Evolutionary conservation across 768 basidiomycete genomes (phyloP), one percentile per base, ranked within the genome.

Genomic region (Macrolepiota albuminosa): DNA sequence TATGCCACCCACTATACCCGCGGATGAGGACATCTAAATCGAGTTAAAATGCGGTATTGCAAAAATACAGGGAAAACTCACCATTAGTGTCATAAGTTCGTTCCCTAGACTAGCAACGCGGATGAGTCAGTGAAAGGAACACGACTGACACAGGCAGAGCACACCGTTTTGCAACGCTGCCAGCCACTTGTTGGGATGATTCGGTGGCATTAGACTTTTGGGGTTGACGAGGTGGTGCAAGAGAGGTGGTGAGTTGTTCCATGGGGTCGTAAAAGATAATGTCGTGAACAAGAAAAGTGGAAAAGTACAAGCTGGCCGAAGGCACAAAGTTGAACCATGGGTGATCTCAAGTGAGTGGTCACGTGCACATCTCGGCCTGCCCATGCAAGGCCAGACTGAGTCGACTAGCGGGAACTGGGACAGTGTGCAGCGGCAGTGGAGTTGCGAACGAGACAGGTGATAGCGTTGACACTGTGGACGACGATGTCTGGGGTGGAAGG

Each of bases 1-100:
- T 47, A 40, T 37, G 45, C 34, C 33, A 78, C 89, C 68, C 60
- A 94, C 91, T 66, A 93, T 91, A 59, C 91, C 92, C 49, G 91
- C 88, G n/a, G 90, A 89, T 46, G 89, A 84, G 59, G 91, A 88
- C 91, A 93, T 93, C 91, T 93, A 60, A 34, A 64, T 14, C 42
- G 56, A 34, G 34, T 54, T 24, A 56, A 57, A 53, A 36, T 34
- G 24, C 16, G 37, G 21, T 7, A 16, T 11, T 5, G 31, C 10
- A 4, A 39, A 45, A 52, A 21, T n/a, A 47, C 16, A 9, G 7
- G 14, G 47, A 51, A 54, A 42, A 40, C 86, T 63, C 60, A 91
- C 92, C 92, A 94, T 91, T 58, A 94, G 78, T 24, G 87, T 86
- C 92, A 94, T 93, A 29, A 94, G 82, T 75, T 94, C 92, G 67